A percentile compares a stretch with the other conserved stretches of the same genome.
These are phyloP conservation scores for Monilinia aucupariae DNA, from an alignment of 2,329 filamentous ascomycete species.

Conservation along the genomic window DNA sequence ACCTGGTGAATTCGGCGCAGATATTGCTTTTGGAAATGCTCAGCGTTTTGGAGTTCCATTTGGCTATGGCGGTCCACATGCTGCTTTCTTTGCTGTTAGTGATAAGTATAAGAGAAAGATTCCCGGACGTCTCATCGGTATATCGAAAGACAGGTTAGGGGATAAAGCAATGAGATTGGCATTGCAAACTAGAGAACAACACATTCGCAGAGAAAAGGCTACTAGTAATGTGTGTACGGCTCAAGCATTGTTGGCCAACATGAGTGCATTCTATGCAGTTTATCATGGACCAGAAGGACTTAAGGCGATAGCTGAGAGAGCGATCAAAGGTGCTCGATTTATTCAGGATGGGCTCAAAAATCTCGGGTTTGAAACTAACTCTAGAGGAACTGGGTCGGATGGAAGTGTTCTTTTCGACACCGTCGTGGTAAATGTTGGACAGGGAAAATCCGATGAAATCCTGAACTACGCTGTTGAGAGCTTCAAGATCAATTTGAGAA, in stretches of 20 bases:
- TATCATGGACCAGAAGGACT: slow-evolving; percentile 87
- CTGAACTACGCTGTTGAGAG: slow-evolving; percentile 47
- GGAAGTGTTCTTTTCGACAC: slow-evolving; percentile 71
- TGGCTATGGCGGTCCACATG: slow-evolving; percentile 90
- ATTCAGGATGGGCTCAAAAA: slow-evolving; percentile 59
- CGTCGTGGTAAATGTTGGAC: slow-evolving; percentile 57
- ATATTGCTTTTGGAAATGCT: slow-evolving; percentile 89
- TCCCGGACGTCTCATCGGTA: slow-evolving; percentile 80
- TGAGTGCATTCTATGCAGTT: slow-evolving; percentile 89
- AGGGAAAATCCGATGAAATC: slow-evolving; percentile 46
- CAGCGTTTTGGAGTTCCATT: slow-evolving; percentile 90
- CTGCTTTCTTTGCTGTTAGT: slow-evolving; percentile 87
- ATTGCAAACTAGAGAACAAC: slow-evolving; percentile 89
- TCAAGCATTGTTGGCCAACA: slow-evolving; percentile 88
- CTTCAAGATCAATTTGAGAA: slow-evolving; percentile 56
- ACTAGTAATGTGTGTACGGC: slow-evolving; percentile 97
- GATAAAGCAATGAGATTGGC: slow-evolving; percentile 76
- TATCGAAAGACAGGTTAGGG: slow-evolving; percentile 86
- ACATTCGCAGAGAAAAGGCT: slow-evolving; percentile 92
- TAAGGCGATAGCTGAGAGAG: slow-evolving; percentile 73
- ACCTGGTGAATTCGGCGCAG: slow-evolving; percentile 89
- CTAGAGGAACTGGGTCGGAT: slow-evolving; percentile 50
- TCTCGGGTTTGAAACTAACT: slow-evolving; percentile 59
- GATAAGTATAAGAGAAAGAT: slow-evolving; percentile 94
- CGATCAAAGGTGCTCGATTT: slow-evolving; percentile 65